Conservation (phyloP, 2,329 filamentous ascomycete species). For the Cladosporium oxysporum region DNA sequence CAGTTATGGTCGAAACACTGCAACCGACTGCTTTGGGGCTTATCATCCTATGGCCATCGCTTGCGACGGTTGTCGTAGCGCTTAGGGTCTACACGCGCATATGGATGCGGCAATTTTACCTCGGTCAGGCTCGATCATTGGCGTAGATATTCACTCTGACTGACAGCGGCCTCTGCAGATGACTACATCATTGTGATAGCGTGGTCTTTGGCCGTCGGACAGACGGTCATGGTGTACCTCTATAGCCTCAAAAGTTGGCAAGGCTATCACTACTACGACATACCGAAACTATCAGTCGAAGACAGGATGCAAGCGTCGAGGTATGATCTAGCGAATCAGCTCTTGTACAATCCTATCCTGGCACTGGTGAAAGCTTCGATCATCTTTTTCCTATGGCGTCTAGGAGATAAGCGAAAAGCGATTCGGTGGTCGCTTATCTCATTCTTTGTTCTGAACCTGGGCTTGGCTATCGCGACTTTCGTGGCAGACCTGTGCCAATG, state of each 20-base stretch:
- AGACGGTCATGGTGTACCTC: conserved; percentile 6
- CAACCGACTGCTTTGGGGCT: conserved; percentile 12
- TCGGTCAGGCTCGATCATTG: not conserved
- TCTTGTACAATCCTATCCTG: conserved; percentile 43
- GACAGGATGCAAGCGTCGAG: conserved; percentile 3
- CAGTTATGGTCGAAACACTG: conserved; percentile 8
- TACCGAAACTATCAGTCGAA: not conserved
- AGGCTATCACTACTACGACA: conserved; percentile 17
- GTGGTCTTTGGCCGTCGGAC: conserved; percentile 3
- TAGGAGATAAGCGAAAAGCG: conserved; percentile 36
- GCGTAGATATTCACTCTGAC: not conserved
- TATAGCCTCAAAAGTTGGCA: not conserved
- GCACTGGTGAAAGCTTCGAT: conserved; percentile 41
- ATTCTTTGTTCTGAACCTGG: conserved; percentile 37
- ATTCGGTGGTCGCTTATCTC: conserved; percentile 36
- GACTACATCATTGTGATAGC: conserved; percentile 2
- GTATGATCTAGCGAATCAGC: conserved; percentile 39
- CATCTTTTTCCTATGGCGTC: conserved; percentile 42
- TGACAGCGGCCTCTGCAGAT: not conserved
- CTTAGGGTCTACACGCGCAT: conserved; percentile 5
- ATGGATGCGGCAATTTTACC: conserved; percentile 8
- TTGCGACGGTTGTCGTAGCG: conserved; percentile 10
- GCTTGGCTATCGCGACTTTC: conserved; percentile 38
- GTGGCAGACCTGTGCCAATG: conserved; percentile 42
- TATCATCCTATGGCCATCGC: not conserved